Evolutionary conservation across 1,284 basidiomycete species (phyloP).

Genomic region (Microbotryum intermedium): DNA sequence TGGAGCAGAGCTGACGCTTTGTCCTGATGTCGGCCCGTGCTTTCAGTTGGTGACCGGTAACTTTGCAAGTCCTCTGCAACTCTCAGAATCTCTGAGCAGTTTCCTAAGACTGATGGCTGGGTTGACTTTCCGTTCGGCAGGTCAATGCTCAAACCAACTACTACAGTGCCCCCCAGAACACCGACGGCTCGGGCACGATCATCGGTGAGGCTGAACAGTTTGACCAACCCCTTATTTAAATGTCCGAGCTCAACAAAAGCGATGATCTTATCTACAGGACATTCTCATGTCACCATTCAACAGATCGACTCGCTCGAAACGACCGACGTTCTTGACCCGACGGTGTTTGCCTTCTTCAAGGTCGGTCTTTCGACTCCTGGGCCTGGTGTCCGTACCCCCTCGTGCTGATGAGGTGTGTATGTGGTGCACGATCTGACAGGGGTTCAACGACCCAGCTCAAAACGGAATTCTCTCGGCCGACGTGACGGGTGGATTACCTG

Average conservation of each 20-base stretch:
- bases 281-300: slow-evolving; percentile 59
- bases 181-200: slow-evolving; percentile 46
- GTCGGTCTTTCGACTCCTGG: slow-evolving; percentile 42
- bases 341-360: slow-evolving; percentile 56
- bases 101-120: background rate
- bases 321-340: slow-evolving; percentile 51
- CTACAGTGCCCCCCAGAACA: slow-evolving; percentile 58
- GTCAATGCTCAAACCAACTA: slow-evolving; percentile 49
- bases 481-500: slow-evolving; percentile 52
- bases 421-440: slow-evolving; percentile 1
- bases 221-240: background rate
- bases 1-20: background rate
- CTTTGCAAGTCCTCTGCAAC: slow-evolving; percentile 46
- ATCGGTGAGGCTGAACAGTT: slow-evolving; percentile 12
- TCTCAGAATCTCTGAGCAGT: background rate
- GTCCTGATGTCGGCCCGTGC: slow-evolving; percentile 36
- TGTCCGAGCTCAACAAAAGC: background rate
- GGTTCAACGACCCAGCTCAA: slow-evolving; percentile 37
- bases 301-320: slow-evolving; percentile 46
- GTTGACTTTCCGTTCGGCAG: background rate
- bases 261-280: slow-evolving; percentile 48
- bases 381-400: background rate
- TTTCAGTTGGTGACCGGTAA: slow-evolving; percentile 45
- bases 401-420: background rate
- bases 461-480: slow-evolving; percentile 49